Evolutionary conservation across 2,329 filamentous ascomycete genomes (phyloP).

Genomic region (Fusarium sp.): DNA sequence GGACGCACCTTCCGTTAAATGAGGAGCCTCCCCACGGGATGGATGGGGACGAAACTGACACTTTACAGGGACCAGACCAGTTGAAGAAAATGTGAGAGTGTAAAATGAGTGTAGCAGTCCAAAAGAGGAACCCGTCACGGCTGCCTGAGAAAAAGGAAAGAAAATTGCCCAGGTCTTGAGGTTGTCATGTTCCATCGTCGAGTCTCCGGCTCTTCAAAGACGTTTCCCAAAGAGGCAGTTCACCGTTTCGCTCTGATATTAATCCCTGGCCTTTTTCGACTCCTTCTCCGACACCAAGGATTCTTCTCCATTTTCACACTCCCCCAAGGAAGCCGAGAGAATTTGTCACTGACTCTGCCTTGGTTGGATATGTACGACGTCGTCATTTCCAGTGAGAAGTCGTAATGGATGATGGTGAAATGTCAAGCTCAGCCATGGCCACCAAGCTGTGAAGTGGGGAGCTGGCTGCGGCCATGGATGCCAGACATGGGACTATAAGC

Average conservation of each 20-base stretch:
- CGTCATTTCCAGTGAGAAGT: slow-evolving; percentile 30
- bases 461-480: slow-evolving; percentile 20
- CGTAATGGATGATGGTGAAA: slow-evolving; percentile 29
- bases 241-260: slow-evolving; percentile 10
- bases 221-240: slow-evolving; percentile 32
- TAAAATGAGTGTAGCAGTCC: neutral
- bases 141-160: neutral
- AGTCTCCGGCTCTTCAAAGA: slow-evolving; percentile 19
- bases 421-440: slow-evolving; percentile 20
- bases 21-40: neutral
- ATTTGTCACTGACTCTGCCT: slow-evolving; percentile 1
- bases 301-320: neutral
- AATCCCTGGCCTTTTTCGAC: neutral
- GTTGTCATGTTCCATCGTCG: slow-evolving; percentile 11
- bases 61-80: neutral
- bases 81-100: slow-evolving; percentile 2
- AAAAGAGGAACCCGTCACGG: neutral
- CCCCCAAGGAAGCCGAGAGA: neutral
- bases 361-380: slow-evolving; percentile 16
- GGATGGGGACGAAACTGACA: slow-evolving; percentile 9
- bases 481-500: slow-evolving; percentile 20
- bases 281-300: neutral
- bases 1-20: neutral
- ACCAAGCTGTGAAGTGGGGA: slow-evolving; percentile 35
- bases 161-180: neutral